Conservation (phyloP, 768 basidiomycete species). For the Phaeotremella fagi region DNA sequence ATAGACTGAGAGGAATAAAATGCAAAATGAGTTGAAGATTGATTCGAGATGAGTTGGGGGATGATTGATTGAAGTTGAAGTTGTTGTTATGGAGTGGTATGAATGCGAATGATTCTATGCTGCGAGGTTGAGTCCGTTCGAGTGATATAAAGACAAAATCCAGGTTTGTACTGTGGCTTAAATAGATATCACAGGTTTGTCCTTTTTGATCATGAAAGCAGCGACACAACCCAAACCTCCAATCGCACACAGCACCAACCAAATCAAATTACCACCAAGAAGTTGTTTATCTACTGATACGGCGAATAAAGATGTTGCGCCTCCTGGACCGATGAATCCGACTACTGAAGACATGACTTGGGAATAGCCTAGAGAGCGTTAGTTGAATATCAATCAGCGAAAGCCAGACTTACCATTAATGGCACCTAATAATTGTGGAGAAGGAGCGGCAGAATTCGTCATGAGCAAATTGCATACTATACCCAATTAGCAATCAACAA, state of each 20-base stretch:
- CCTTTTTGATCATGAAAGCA: background rate
- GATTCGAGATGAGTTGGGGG: too few species aligned
- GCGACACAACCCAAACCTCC: conserved; percentile 8
- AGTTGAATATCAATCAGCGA: background rate
- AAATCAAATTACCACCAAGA: conserved; percentile 31
- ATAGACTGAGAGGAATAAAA: too few species aligned
- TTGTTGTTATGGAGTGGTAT: too few species aligned
- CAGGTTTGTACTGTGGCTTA: too few species aligned
- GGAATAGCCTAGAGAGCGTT: conserved; percentile 19
- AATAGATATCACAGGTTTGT: background rate
- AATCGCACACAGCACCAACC: conserved; percentile 15
- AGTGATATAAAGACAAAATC: background rate
- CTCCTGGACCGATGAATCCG: conserved; percentile 31
- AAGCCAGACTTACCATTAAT: conserved; percentile 30
- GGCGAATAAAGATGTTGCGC: conserved; percentile 30
- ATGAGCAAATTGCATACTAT: conserved; percentile 38
- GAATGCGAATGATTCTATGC: too few species aligned
- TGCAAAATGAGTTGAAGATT: too few species aligned
- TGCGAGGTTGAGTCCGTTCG: background rate
- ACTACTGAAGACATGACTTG: conserved; percentile 33
- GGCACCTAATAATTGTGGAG: conserved; percentile 21
- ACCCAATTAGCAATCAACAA: background rate
- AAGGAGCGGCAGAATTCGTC: conserved; percentile 34
- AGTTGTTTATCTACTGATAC: conserved; percentile 31
- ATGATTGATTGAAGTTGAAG: too few species aligned